Conservation (phyloP, 805 yeast species). For the Wickerhamiella sergipiensis region DNA sequence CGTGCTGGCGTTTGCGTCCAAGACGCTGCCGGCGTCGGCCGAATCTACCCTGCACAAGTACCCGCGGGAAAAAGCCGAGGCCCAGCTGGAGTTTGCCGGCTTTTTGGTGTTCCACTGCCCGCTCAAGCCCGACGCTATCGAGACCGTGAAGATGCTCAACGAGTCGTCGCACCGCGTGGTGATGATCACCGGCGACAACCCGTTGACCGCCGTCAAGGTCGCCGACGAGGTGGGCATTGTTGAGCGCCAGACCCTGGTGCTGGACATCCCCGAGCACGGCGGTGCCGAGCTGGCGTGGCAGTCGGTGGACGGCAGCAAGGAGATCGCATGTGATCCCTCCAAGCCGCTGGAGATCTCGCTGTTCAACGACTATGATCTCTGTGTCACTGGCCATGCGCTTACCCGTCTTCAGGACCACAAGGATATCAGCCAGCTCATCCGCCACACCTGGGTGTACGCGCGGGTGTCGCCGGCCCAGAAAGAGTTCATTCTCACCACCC, state of each 20-base stretch:
- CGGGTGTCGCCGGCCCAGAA: conserved; percentile 95
- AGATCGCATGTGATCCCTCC: conserved; percentile 51
- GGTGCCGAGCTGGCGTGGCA: conserved; percentile 64
- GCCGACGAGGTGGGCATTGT: conserved; percentile 87
- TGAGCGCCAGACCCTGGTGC: conserved; percentile 67
- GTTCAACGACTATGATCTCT: conserved; percentile 63
- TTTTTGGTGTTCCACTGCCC: conserved; percentile 97
- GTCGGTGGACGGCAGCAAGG: conserved; percentile 61
- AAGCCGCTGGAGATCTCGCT: conserved; percentile 42
- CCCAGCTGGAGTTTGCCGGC: conserved; percentile 67
- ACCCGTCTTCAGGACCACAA: conserved; percentile 45
- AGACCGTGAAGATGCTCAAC: conserved; percentile 79
- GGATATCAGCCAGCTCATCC: conserved; percentile 59
- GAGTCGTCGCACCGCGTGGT: conserved; percentile 91
- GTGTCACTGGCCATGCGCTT: conserved; percentile 88
- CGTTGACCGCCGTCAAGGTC: conserved; percentile 95
- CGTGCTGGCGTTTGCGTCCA: conserved; percentile 89
- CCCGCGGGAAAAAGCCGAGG: conserved; percentile 65
- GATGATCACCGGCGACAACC: conserved; percentile 98
- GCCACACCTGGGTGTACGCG: conserved; percentile 93
- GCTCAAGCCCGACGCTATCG: conserved; percentile 83
- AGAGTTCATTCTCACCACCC: conserved; percentile 72
- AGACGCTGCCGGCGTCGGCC: conserved; percentile 39
- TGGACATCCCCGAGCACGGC: conserved; percentile 68
- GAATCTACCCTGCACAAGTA: conserved; percentile 38